Base-by-base conservation (phyloP, 2,329 filamentous ascomycete genomes). In the Pseudogymnoascus sp. region DNA sequence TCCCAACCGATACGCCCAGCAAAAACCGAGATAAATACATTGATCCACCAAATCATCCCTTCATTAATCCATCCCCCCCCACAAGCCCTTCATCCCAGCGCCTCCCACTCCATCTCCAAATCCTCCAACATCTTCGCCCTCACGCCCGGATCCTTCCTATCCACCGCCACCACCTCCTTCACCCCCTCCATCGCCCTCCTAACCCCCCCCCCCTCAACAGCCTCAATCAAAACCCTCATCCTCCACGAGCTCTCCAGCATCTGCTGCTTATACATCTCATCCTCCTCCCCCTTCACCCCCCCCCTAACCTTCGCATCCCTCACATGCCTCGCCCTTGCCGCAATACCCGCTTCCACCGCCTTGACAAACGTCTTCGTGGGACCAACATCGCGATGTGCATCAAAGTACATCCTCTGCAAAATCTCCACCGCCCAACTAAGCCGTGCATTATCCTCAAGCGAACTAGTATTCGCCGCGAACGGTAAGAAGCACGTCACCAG, bases 381-480 rank as follows among this genome's bases (percentile, higher is more conserved):
- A 31, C 44, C 4, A 7, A 47, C 25, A 5, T 38, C 59, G 31
- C 70, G 69, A 3, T 69, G 75, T 40, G 66, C 65, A 71, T 77
- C 44, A 6, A 71, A 60, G 28, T 85, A 73, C 8, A 82, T 69
- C 2, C 80, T 73, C 14, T 85, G 67, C 38, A 85, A 67, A 2
- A 76, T 75, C 70, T 87, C 84, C 0, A 85, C 72, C 37, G 84
- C 67, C 28, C 87, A 73, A 3, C 80, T 81, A 11, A 86, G 77
- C 66, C 82, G 83, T 4, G 81, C 79, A 67, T 87, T 86, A 50
- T 86, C 84, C 1, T 75, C 73, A 1, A 76, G 69, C 8, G 73
- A 78, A 3, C 72, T 71, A 0, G 76, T 79, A 28, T 76, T 80
- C 0, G 84, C 82, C 1, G 80, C 71, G 62, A 75, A 83, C 0